Evolutionary conservation across 2,329 filamentous ascomycete species (phyloP).

Genomic region (Raffaelea deltoideospora): DNA sequence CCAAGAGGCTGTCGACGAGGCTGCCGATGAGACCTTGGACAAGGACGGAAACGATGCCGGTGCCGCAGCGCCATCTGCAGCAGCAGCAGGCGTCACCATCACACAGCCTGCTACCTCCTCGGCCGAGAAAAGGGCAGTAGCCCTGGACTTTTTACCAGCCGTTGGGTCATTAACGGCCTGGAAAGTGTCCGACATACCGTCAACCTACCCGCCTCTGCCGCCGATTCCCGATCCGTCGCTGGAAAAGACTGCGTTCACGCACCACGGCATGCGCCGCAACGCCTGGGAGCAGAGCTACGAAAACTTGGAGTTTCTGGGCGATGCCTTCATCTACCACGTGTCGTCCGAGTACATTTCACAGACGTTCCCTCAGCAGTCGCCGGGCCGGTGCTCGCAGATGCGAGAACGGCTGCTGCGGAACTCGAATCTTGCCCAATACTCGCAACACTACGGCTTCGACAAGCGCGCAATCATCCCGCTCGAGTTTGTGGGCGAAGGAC

Average conservation of each 20-base stretch:
- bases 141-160: neutral
- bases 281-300: slow-evolving; percentile 49
- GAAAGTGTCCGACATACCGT: slow-evolving; percentile 32
- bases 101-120: neutral
- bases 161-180: slow-evolving; percentile 18
- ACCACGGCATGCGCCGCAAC: slow-evolving; percentile 28
- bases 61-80: neutral
- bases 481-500: slow-evolving; percentile 23
- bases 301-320: slow-evolving; percentile 74
- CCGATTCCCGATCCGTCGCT: slow-evolving; percentile 42
- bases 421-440: slow-evolving; percentile 55
- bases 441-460: slow-evolving; percentile 55
- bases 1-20: too few species aligned
- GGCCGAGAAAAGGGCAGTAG: neutral
- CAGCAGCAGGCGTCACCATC: neutral
- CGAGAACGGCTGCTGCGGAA: slow-evolving; percentile 74
- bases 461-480: slow-evolving; percentile 42
- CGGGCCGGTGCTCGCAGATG: slow-evolving; percentile 59
- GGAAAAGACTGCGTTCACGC: slow-evolving; percentile 51
- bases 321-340: slow-evolving; percentile 62
- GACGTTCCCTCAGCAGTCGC: slow-evolving; percentile 48
- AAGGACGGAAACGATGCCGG: neutral
- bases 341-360: slow-evolving; percentile 58
- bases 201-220: slow-evolving; percentile 42
- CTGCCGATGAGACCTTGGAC: too few species aligned